Evolutionary conservation across 1,284 basidiomycete genomes (phyloP).

Genomic region (Pseudozyma thailandica): DNA sequence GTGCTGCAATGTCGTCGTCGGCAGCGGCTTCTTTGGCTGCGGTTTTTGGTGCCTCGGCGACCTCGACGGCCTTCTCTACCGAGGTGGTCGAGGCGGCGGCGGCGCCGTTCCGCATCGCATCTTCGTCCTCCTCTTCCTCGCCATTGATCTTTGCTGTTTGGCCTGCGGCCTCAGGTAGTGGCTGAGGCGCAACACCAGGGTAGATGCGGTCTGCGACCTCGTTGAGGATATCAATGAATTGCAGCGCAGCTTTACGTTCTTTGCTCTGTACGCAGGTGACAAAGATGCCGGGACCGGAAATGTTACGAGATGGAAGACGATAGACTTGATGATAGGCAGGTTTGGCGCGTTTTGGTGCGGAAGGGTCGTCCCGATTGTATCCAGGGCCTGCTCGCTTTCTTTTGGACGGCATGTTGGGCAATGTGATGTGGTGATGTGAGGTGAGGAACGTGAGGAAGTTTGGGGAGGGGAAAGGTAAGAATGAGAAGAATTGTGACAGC

Average conservation of each 20-base stretch:
- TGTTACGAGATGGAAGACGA: conserved; percentile 29
- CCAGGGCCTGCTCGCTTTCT: conserved; percentile 46
- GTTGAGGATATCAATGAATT: conserved; percentile 58
- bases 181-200: conserved; percentile 36
- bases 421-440: not conserved
- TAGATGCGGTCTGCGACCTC: conserved; percentile 57
- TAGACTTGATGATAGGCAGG: conserved; percentile 38
- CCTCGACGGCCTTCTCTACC: not conserved
- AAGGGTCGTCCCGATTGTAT: conserved; percentile 26
- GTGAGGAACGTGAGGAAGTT: not conserved
- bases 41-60: not conserved
- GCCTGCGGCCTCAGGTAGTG: conserved; percentile 4
- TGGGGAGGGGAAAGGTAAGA: conserved; percentile 1
- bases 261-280: conserved; percentile 56
- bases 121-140: conserved; percentile 42
- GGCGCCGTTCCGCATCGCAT: conserved; percentile 49
- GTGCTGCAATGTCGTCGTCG: conserved; percentile 58
- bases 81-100: conserved; percentile 6
- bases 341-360: conserved; percentile 21
- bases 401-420: conserved; percentile 32
- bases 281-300: conserved; percentile 58
- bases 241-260: conserved; percentile 61
- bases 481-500: not conserved
- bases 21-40: conserved; percentile 18
- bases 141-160: not conserved